phyloP scores from a whole-genome alignment of 306 rosid species.

The Gastrolobium villosum region DNA sequence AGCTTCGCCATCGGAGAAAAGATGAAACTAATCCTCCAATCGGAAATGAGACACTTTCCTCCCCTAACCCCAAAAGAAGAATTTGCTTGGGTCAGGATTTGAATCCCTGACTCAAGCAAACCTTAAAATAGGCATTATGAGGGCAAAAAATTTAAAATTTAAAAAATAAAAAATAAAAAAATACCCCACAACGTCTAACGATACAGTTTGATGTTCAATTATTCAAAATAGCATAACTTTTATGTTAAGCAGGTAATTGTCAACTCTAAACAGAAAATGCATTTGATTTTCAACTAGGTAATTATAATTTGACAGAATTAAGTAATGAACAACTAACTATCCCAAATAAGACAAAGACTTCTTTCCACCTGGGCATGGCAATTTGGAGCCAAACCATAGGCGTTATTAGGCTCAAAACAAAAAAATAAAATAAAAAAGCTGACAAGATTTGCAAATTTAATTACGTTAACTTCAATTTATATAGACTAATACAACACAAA shows the following conservation, averaged over 20 bases:
- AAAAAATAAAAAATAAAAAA: too few species aligned
- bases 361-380: background rate
- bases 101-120: too few species aligned
- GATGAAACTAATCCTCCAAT: too few species aligned
- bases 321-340: background rate
- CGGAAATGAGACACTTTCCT: too few species aligned
- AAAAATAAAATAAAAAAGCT: background rate
- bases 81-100: too few species aligned
- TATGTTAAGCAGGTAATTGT: background rate
- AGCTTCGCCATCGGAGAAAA: too few species aligned
- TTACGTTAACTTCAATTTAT: background rate
- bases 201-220: too few species aligned
- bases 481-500: background rate
- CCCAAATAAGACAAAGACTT: background rate
- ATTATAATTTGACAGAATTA: background rate
- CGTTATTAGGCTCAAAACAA: background rate
- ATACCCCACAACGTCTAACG: too few species aligned
- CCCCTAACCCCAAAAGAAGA: too few species aligned
- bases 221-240: too few species aligned
- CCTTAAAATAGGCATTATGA: too few species aligned
- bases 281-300: background rate
- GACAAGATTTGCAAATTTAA: background rate
- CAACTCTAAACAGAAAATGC: background rate
- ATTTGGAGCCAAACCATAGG: constrained; percentile 22
- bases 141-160: too few species aligned